Evolutionary conservation across 441 rosid species (phyloP).

Genomic region (Populus hybrid): DNA sequence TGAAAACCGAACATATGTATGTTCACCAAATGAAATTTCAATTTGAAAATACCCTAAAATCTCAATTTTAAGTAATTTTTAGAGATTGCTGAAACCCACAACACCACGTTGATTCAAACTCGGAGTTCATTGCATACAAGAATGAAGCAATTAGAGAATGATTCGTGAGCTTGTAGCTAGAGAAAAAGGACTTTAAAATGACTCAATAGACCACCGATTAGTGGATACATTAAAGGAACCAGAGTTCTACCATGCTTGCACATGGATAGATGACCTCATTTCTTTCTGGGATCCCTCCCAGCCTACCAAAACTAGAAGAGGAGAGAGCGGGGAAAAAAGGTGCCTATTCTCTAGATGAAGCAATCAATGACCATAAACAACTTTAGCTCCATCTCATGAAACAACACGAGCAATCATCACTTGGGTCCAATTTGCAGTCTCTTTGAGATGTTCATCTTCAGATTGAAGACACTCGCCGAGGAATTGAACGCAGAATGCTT

Average conservation of each 20-base stretch:
- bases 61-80: background rate
- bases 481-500: constrained; percentile 56
- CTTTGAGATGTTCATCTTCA: constrained; percentile 82
- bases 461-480: constrained; percentile 73
- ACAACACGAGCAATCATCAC: constrained; percentile 83
- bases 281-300: background rate
- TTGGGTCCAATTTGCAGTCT: constrained; percentile 84
- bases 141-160: no score
- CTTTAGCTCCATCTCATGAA: constrained; percentile 32
- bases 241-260: constrained; percentile 20
- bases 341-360: constrained; percentile 1
- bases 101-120: background rate
- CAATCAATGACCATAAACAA: constrained; percentile 4
- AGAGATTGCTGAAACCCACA: background rate
- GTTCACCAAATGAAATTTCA: background rate
- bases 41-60: background rate
- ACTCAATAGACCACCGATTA: constrained; percentile 38
- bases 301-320: background rate
- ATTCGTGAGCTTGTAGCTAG: background rate
- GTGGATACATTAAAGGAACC: constrained; percentile 33
- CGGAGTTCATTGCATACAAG: background rate
- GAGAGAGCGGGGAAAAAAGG: background rate
- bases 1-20: no score
- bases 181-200: constrained; percentile 16
- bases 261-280: background rate